A percentile compares a stretch with the other conserved stretches of the same genome.
Evolutionary conservation across 1,139 yeast species (phyloP).

Genomic region (Kodamaea arcana): DNA sequence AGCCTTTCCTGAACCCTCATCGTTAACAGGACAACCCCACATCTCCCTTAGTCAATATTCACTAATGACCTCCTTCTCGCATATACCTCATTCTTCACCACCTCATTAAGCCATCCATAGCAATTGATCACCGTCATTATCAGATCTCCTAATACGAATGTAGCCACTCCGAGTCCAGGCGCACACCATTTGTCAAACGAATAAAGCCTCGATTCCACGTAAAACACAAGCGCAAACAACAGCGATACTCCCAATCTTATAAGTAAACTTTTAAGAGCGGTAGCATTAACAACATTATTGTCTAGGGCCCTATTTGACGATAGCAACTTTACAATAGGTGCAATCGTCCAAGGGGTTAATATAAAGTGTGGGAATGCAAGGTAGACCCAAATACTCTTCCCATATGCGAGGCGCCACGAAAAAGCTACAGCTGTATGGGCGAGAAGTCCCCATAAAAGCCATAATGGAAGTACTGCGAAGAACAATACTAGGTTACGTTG

Average conservation of each 20-base stretch:
- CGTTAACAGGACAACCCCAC: too few relatives aligned
- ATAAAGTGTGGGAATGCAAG: neutral
- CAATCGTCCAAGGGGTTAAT: conserved; percentile 5
- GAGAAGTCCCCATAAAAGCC: neutral
- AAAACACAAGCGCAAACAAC: neutral
- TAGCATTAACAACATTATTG: conserved; percentile 2
- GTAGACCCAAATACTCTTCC: neutral
- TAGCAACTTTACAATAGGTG: conserved; percentile 2
- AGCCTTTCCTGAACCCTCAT: neutral
- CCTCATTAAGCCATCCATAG: conserved; percentile 29
- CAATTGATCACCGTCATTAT: conserved; percentile 6
- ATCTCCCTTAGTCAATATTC: conserved; percentile 36
- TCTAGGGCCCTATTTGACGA: conserved; percentile 2
- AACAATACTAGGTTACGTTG: neutral
- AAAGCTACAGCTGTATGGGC: neutral
- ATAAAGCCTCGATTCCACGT: neutral
- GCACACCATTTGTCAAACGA: conserved; percentile 1
- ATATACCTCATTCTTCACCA: conserved; percentile 58
- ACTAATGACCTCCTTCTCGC: conserved; percentile 60
- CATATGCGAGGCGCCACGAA: neutral
- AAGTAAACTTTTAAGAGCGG: conserved; percentile 2
- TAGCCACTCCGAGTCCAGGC: conserved; percentile 3
- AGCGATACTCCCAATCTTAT: conserved; percentile 1
- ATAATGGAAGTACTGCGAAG: conserved; percentile 1
- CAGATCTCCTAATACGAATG: conserved; percentile 3